Evolutionary conservation across 225 moss, liverwort and hornwort species (phyloP).

Genomic region (Marchantia paleacea): DNA sequence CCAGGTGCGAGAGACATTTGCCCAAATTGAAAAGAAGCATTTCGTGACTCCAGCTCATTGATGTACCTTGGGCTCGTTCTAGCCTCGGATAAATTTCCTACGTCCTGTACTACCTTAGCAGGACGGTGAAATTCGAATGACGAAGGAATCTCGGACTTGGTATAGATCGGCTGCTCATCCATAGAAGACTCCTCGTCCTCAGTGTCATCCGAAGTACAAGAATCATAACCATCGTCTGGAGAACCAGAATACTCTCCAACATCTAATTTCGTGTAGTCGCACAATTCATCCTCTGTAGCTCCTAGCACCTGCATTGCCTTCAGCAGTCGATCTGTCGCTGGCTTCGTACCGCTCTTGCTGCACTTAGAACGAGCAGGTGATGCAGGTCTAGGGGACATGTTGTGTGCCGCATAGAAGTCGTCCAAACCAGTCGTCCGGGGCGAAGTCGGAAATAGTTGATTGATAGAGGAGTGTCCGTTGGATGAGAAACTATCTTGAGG

Average conservation of each 20-base stretch:
- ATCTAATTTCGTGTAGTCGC: not conserved
- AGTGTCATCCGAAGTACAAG: not conserved
- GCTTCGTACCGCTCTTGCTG: slow-evolving; percentile 19
- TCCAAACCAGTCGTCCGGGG: slow-evolving; percentile 25
- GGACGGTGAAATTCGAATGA: slow-evolving; percentile 46
- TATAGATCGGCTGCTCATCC: not conserved
- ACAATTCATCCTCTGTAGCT: slow-evolving; percentile 24
- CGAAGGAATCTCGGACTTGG: slow-evolving; percentile 38
- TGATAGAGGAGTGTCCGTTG: slow-evolving; percentile 17
- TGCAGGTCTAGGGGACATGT: slow-evolving; percentile 1
- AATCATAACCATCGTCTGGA: not conserved
- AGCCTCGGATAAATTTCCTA: not conserved
- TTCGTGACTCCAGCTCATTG: slow-evolving; percentile 14
- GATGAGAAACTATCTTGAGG: slow-evolving; percentile 4
- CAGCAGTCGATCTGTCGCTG: slow-evolving; percentile 24
- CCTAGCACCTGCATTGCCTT: slow-evolving; percentile 44
- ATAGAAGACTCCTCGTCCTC: slow-evolving; percentile 18
- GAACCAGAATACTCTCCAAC: slow-evolving; percentile 5
- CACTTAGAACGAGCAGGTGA: slow-evolving; percentile 7
- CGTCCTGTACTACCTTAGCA: not conserved
- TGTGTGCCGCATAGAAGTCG: not conserved
- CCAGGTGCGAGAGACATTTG: not conserved
- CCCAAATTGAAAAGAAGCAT: slow-evolving; percentile 17
- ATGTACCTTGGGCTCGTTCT: not conserved
- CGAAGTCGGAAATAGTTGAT: slow-evolving; percentile 22